These are phyloP conservation scores for Ophiostoma sp. DNA, from an alignment of 2,329 filamentous ascomycete genomes.

Conservation along the genomic window DNA sequence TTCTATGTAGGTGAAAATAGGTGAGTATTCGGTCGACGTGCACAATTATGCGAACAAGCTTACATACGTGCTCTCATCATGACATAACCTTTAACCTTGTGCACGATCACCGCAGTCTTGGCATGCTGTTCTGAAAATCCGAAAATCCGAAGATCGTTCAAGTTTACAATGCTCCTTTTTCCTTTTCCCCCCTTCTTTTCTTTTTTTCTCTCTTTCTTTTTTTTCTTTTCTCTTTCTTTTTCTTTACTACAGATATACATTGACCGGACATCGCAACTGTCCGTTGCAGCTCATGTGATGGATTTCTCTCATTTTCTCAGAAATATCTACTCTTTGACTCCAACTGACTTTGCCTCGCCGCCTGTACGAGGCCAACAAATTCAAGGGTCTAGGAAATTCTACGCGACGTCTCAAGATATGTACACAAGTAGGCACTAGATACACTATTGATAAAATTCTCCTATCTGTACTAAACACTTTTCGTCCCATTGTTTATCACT, in stretches of 20 bases:
- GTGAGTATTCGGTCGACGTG: neutral
- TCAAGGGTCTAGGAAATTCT: neutral
- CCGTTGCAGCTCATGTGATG: neutral
- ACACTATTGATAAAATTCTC: neutral
- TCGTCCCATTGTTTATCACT: neutral
- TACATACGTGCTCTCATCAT: neutral
- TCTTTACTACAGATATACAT: neutral
- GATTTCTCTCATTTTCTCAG: neutral
- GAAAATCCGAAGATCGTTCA: neutral
- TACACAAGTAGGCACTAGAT: neutral
- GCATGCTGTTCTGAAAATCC: neutral
- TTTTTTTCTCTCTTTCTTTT: no score
- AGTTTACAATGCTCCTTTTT: no score
- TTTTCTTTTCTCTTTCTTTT: no score
- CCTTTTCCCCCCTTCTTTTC: no score
- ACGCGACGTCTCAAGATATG: constrained; percentile 10
- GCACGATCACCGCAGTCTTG: neutral
- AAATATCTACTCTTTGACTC: neutral
- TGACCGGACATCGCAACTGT: neutral
- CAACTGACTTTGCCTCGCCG: neutral
- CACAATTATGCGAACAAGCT: neutral
- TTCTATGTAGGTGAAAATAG: neutral
- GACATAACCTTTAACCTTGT: neutral
- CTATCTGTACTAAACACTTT: neutral
- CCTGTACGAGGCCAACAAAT: neutral